Evolutionary conservation across 495 filamentous ascomycete genomes (phyloP), one percentile per base, ranked within the genome.

Genomic region (Aspergillus incahuasiensis): DNA sequence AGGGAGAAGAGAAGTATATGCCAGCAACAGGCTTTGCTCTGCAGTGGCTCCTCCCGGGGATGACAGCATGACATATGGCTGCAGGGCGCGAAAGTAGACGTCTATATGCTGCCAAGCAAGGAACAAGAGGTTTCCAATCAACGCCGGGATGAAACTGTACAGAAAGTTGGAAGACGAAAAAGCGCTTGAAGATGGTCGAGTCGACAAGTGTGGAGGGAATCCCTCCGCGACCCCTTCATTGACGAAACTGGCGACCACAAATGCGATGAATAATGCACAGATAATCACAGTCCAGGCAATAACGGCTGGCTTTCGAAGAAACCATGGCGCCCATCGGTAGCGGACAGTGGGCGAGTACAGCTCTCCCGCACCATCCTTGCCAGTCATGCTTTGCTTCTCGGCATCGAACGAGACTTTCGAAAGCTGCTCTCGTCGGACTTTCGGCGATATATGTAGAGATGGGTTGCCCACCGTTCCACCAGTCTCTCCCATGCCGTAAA

Each of bases 81-180:
- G 80, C 5, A 96, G 73, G 28, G 87, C 79, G 45, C 90, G 86
- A 61, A 92, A 76, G 60, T 82, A 83, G 54, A 85, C 74, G 67
- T 95, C 90, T 55, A 96, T 79, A 12, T 86, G 76, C 57, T 92
- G 88, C 74, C 88, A 89, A 52, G 80, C 72, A 42, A 96, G 85
- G 70, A 89, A 91, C 21, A 91, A 68, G 22, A 90, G 52, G 61
- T 87, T 86, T 19, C 87, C 91, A 15, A 95, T 75, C 1, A 91
- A 54, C 1, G 85, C 83, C 0, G 91, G 91, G 48, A 96, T 58
- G 66, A 96, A 94, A 66, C 83, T 86, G 76, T 89, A 96, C 48
- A 95, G 71, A 74, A 96, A 96, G 69, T 95, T 87, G 44, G 91
- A 88, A 2, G 89, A 72, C 5, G 89, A 94, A 66, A 92, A 96